Evolutionary conservation across 306 rosid genomes (phyloP).

Genomic region (Vachellia pachyceras): DNA sequence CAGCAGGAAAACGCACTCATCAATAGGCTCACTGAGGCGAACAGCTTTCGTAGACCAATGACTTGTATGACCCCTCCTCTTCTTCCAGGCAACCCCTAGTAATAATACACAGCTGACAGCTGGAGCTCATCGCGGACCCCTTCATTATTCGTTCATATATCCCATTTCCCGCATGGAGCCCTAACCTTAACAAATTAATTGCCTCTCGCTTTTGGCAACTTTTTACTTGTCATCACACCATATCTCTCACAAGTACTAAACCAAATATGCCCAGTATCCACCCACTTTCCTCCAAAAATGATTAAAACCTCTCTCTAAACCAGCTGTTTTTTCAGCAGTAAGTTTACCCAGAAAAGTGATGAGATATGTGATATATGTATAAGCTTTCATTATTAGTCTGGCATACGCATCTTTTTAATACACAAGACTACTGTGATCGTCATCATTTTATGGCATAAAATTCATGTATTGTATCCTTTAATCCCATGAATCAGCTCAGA

Average conservation of each 20-base stretch:
- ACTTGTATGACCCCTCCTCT: conserved; percentile 38
- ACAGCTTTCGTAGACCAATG: conserved; percentile 50
- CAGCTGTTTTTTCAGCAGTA: conserved; percentile 65
- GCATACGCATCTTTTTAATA: no score
- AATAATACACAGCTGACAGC: conserved; percentile 47
- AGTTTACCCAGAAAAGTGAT: conserved; percentile 58
- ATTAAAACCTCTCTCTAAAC: conserved; percentile 44
- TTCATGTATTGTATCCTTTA: conserved; percentile 4
- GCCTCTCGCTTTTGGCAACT: conserved; percentile 39
- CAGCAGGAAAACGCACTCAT: conserved; percentile 46
- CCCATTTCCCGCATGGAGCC: conserved; percentile 42
- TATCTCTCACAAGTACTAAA: conserved; percentile 42
- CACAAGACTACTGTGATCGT: no score
- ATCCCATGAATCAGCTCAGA: conserved; percentile 30
- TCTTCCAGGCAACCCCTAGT: conserved; percentile 37
- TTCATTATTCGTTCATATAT: conserved; percentile 40
- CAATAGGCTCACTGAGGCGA: conserved; percentile 45
- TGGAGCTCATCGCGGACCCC: conserved; percentile 50
- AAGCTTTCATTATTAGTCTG: no score
- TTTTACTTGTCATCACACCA: conserved; percentile 26
- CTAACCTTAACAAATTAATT: conserved; percentile 29
- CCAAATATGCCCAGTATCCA: conserved; percentile 32
- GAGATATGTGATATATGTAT: neutral
- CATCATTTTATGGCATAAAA: conserved; percentile 47
- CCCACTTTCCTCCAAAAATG: conserved; percentile 47